Base-by-base conservation (phyloP, 2,329 filamentous ascomycete genomes). In the Tolypocladium sp. region DNA sequence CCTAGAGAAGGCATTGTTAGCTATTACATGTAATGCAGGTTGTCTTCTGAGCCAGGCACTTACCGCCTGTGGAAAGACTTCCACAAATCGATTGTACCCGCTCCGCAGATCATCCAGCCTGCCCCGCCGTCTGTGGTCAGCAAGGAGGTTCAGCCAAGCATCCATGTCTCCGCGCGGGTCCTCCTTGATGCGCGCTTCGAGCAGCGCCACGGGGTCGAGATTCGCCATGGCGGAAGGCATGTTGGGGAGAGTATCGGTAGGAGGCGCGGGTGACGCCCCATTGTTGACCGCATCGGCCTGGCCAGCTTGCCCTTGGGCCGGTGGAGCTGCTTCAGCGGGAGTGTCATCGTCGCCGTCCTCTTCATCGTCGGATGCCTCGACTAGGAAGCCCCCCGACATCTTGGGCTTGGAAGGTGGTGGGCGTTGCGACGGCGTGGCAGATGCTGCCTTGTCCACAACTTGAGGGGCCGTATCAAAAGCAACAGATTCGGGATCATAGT, bases 121-220 rank as follows among this genome's bases (percentile, higher is more conserved):
- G 74, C 89, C 89, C 67, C 89, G 90, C 68, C 84, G 87, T 66
- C 88, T 88, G 73, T 96, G 85, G 71, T 97, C 91, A 65, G 84
- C 83, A 70, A 99, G 93, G 70, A 99, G 81, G 64, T 84, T 83
- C 67, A 95, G 77, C 94, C 94, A 99, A 38, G 93, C 91, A 71
- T 94, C 90, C 74, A 94, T 85, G 67, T 97, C 92, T 69, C 93
- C 94, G 67, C 91, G 89, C 20, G 93, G 90, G 70, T 99, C 94
- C 69, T 97, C 90, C 71, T 89, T 88, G 72, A 97, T 89, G 69
- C 93, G 87, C 72, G 94, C 90, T 77, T 99, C 93, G 69, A 97
- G 81, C 60, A 92, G 84, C 60, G 88, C 86, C 66, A 93, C 81
- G 64, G 83, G 84, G 74, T 96, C 89, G 75, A 81, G 74, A 61